These are phyloP conservation scores for Suillus decipiens DNA, from an alignment of 768 basidiomycete species.

Conservation along the genomic window DNA sequence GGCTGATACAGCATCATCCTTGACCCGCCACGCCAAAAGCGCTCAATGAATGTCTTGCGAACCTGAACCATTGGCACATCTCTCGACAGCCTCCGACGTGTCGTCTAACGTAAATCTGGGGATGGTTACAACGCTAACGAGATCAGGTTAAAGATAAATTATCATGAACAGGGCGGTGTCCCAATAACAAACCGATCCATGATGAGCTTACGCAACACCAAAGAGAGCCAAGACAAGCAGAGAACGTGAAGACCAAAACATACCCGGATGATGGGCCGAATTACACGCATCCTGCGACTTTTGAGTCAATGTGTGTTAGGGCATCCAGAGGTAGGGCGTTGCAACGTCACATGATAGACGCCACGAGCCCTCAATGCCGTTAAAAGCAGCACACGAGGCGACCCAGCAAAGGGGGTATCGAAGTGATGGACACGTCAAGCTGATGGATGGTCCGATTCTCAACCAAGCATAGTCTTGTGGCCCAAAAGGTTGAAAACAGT, in stretches of 20 bases:
- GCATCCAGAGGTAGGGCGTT: not conserved
- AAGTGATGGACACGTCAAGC: conserved; percentile 8
- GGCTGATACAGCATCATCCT: conserved; percentile 6
- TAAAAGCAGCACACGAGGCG: conserved; percentile 1
- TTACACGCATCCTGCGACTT: not conserved
- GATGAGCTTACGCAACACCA: not conserved
- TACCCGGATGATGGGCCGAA: conserved; percentile 2
- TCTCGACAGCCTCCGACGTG: not conserved
- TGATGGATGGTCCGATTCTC: not conserved
- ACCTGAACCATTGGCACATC: conserved; percentile 5
- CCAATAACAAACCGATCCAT: not conserved
- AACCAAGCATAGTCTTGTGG: not conserved
- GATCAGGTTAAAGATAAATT: not conserved
- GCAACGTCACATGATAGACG: not conserved
- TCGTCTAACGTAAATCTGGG: conserved; percentile 8
- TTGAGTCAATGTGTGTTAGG: not conserved
- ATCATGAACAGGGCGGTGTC: not conserved
- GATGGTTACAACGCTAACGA: conserved; percentile 1
- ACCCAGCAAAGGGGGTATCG: not conserved
- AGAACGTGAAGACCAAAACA: not conserved
- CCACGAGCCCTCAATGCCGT: conserved; percentile 2
- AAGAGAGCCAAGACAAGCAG: not conserved
- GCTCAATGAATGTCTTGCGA: not conserved
- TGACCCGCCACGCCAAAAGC: not conserved
- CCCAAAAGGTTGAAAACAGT: not conserved